phyloP scores from a whole-genome alignment of 441 rosid genomes.

The Corymbia calophylla region DNA sequence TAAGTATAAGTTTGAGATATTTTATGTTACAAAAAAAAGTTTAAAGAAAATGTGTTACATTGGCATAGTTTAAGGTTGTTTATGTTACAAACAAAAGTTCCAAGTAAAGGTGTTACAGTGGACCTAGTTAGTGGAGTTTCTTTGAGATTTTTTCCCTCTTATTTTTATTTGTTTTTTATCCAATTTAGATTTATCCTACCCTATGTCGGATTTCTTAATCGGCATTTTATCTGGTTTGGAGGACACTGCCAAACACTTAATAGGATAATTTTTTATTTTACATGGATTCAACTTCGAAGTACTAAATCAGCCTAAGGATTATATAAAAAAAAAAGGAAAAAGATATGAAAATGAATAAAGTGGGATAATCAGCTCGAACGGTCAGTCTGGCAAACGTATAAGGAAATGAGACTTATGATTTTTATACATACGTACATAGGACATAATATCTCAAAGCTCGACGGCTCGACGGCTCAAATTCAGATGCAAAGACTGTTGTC shows the following conservation, averaged over 20 bases:
- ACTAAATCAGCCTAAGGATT: background rate
- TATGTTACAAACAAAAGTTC: too few relatives aligned
- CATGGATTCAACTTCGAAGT: background rate
- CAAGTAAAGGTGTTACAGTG: background rate
- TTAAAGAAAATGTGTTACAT: too few relatives aligned
- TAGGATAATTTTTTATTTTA: too few relatives aligned
- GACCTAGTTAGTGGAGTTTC: background rate
- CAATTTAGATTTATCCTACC: background rate
- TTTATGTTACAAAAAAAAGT: background rate
- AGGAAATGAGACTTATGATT: background rate
- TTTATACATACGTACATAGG: background rate
- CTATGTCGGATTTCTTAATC: too few relatives aligned
- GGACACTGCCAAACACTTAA: background rate
- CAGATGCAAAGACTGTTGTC: background rate
- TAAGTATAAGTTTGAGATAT: accelerated
- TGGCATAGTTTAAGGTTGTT: accelerated
- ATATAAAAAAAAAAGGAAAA: too few relatives aligned
- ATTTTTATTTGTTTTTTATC: background rate
- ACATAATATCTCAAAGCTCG: background rate
- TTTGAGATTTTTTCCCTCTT: background rate
- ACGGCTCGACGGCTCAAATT: background rate
- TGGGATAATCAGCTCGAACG: background rate
- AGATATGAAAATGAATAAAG: background rate
- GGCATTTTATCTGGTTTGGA: too few relatives aligned
- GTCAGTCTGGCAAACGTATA: background rate